Percentiles rank a stretch among this genome's conserved stretches.
Evolutionary conservation across 2,329 filamentous ascomycete species (phyloP).

Genomic region (Curvularia sp.): DNA sequence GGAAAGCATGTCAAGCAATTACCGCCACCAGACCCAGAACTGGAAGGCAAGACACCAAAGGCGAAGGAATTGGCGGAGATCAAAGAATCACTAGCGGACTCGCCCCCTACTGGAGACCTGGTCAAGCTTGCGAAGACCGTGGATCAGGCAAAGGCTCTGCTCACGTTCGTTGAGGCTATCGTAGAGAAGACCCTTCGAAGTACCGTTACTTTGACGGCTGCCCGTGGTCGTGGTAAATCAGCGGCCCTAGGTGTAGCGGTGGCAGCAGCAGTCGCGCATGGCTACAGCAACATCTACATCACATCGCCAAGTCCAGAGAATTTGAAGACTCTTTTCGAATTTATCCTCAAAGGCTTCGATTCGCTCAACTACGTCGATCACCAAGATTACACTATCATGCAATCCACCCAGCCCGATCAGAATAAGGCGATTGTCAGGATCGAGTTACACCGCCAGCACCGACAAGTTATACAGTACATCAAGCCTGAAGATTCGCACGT

Average conservation of each 20-base stretch:
- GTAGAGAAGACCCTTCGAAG: conserved; percentile 93
- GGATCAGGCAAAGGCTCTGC: conserved; percentile 94
- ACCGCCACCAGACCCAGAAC: conserved; percentile 75
- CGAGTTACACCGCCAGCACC: conserved; percentile 91
- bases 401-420: conserved; percentile 97
- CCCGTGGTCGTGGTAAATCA: conserved; percentile 94
- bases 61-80: conserved; percentile 80
- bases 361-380: conserved; percentile 93
- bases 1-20: conserved; percentile 87
- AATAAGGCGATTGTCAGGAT: conserved; percentile 98
- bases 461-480: conserved; percentile 98
- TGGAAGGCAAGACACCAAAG: conserved; percentile 73
- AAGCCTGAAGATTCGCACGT: conserved; percentile 95
- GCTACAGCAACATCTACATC: conserved; percentile 99
- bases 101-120: conserved; percentile 83
- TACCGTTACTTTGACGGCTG: conserved; percentile 92
- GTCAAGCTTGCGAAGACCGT: conserved; percentile 86
- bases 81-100: conserved; percentile 85
- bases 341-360: conserved; percentile 98
- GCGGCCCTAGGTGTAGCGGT: conserved; percentile 94
- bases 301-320: conserved; percentile 98
- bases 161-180: conserved; percentile 96
- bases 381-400: conserved; percentile 95
- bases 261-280: conserved; percentile 90
- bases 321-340: conserved; percentile 97